A percentile compares a stretch with the other conserved stretches of the same genome.
Evolutionary conservation across 805 yeast genomes (phyloP).

Genomic region (Nadsonia fulvescens): DNA sequence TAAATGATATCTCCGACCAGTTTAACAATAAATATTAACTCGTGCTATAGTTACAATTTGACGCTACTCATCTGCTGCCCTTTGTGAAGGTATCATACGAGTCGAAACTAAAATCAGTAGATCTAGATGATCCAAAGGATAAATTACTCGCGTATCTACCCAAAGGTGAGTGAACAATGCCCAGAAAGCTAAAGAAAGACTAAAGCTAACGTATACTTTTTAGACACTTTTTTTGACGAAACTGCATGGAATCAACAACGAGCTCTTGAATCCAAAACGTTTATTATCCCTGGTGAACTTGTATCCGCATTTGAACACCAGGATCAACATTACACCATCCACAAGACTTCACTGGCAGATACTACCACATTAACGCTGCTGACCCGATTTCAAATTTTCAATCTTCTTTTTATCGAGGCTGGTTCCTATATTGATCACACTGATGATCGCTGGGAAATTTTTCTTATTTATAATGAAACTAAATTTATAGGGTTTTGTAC

Average conservation of each 20-base stretch:
- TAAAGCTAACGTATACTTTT: too few relatives aligned
- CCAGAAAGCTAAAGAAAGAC: too few relatives aligned
- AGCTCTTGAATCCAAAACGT: constrained; percentile 28
- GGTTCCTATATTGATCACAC: constrained; percentile 69
- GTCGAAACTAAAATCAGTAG: constrained; percentile 25
- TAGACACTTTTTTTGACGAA: constrained; percentile 46
- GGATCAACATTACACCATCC: constrained; percentile 31
- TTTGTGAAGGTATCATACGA: constrained; percentile 39
- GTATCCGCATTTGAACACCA: constrained; percentile 6
- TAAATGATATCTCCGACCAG: too few relatives aligned
- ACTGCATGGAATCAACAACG: constrained; percentile 43
- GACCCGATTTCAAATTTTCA: constrained; percentile 57
- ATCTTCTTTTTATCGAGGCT: constrained; percentile 77
- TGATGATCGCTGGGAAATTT: constrained; percentile 73
- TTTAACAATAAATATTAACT: too few relatives aligned
- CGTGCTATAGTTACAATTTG: constrained; percentile 45
- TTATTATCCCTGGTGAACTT: constrained; percentile 24
- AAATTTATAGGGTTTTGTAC: constrained; percentile 67
- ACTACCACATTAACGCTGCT: constrained; percentile 34
- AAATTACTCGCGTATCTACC: constrained; percentile 46
- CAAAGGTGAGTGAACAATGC: too few relatives aligned
- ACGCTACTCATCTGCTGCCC: constrained; percentile 56
- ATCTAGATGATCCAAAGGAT: constrained; percentile 39
- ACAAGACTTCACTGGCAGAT: constrained; percentile 28
- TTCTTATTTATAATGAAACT: constrained; percentile 29